phyloP scores from a whole-genome alignment of 495 filamentous ascomycete species.

The Aspergillus asperescens region DNA sequence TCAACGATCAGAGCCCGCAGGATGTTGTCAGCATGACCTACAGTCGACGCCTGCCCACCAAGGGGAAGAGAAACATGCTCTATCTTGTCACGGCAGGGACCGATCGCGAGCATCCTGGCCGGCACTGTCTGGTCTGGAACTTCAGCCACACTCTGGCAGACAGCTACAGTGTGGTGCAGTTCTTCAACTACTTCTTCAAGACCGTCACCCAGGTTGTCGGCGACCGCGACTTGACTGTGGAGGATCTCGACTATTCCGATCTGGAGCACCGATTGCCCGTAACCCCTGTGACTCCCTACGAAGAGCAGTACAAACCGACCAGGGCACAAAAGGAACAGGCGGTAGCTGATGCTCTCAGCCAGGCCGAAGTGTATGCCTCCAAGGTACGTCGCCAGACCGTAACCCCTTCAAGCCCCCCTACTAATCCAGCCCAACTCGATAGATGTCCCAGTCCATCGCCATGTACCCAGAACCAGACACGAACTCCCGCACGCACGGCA shows the following conservation, averaged over 20 bases:
- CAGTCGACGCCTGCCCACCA: background rate
- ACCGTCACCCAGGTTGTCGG: background rate
- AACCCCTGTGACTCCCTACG: background rate
- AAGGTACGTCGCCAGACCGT: background rate
- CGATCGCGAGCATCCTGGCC: background rate
- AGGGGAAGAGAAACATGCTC: background rate
- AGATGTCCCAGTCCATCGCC: background rate
- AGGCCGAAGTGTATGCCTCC: background rate
- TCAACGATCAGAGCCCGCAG: background rate
- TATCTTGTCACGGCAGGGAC: background rate
- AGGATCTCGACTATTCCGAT: background rate
- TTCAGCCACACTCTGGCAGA: background rate
- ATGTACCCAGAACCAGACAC: background rate
- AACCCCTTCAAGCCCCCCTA: background rate
- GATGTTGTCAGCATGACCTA: background rate
- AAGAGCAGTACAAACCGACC: background rate
- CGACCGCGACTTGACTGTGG: background rate
- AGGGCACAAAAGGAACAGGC: background rate
- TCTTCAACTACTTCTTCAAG: background rate
- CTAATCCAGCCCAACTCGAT: background rate
- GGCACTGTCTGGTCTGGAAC: background rate
- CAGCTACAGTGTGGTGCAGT: background rate
- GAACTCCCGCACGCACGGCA: background rate
- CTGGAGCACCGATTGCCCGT: background rate
- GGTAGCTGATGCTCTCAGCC: background rate